Conservation (phyloP, 768 basidiomycete genomes). For the Russula virescens region DNA sequence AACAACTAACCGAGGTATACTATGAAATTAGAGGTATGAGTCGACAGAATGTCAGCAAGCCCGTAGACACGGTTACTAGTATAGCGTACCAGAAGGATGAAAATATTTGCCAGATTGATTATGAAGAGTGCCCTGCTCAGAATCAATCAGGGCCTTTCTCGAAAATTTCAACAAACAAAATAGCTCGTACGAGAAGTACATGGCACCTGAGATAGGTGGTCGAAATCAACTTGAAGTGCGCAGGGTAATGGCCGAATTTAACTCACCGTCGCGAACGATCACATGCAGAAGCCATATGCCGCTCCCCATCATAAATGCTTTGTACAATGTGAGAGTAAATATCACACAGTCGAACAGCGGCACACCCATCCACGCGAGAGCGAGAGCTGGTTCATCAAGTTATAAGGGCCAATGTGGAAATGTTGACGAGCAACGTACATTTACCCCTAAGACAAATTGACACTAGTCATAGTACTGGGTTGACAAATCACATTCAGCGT, state of each 20-base stretch:
- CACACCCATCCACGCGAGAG: constrained; percentile 11
- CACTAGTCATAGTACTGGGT: too few species aligned
- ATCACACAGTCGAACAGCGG: constrained; percentile 3
- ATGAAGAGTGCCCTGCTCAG: too few species aligned
- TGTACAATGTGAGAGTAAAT: too few species aligned
- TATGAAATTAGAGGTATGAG: too few species aligned
- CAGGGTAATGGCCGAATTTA: too few species aligned
- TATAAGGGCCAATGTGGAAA: not conserved
- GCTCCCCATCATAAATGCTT: too few species aligned
- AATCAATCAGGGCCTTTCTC: not conserved
- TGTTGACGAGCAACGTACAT: not conserved
- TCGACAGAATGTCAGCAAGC: not conserved
- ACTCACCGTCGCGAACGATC: too few species aligned
- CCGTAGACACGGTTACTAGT: not conserved
- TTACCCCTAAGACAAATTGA: constrained; percentile 1
- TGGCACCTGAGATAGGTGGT: constrained; percentile 9
- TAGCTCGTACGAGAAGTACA: not conserved
- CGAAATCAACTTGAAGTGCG: not conserved
- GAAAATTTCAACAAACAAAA: not conserved
- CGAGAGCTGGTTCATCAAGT: not conserved
- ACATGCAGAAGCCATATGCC: too few species aligned
- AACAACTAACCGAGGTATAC: constrained; percentile 9
- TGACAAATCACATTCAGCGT: not conserved
- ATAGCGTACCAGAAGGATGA: constrained; percentile 8
- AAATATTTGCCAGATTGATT: constrained; percentile 5